Evolutionary conservation across 768 basidiomycete genomes (phyloP).

Genomic region (Termitomyces sp.): DNA sequence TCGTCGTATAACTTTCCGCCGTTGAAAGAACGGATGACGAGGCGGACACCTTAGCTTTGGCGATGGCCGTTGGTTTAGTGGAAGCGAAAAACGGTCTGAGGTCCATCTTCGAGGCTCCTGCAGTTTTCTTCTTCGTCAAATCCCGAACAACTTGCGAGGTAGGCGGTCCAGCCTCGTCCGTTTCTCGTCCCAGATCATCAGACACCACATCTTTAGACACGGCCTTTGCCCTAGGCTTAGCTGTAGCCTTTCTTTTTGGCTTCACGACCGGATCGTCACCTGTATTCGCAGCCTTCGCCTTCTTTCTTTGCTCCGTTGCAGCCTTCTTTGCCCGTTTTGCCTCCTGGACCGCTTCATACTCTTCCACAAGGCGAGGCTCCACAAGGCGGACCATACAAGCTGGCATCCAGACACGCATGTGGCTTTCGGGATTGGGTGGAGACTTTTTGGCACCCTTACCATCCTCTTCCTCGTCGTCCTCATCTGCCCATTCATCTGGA

Average conservation of each 20-base stretch:
- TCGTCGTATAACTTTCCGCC: neutral
- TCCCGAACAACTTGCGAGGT: slow-evolving; percentile 16
- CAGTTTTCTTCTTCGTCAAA: slow-evolving; percentile 19
- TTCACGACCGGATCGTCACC: slow-evolving; percentile 13
- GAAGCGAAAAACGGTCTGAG: slow-evolving; percentile 12
- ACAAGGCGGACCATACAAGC: slow-evolving; percentile 72
- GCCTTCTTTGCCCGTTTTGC: slow-evolving; percentile 52
- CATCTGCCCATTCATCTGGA: slow-evolving; percentile 51
- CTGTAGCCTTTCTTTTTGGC: slow-evolving; percentile 7
- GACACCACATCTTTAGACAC: neutral
- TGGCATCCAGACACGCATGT: slow-evolving; percentile 78
- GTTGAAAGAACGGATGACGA: neutral
- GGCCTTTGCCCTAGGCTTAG: slow-evolving; percentile 2
- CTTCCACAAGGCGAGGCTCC: slow-evolving; percentile 62
- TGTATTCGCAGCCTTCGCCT: slow-evolving; percentile 12
- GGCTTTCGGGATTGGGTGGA: slow-evolving; percentile 51
- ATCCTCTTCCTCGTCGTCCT: slow-evolving; percentile 44
- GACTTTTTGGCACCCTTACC: slow-evolving; percentile 30
- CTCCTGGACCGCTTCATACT: slow-evolving; percentile 51
- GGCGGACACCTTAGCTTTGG: neutral
- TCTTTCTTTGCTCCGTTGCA: slow-evolving; percentile 35
- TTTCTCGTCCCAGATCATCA: neutral
- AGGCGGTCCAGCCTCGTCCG: neutral
- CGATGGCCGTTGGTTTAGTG: slow-evolving; percentile 3
- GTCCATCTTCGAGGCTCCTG: neutral